Conservation (phyloP, 1,139 yeast species). For the Saccharomyces hybrid region DNA sequence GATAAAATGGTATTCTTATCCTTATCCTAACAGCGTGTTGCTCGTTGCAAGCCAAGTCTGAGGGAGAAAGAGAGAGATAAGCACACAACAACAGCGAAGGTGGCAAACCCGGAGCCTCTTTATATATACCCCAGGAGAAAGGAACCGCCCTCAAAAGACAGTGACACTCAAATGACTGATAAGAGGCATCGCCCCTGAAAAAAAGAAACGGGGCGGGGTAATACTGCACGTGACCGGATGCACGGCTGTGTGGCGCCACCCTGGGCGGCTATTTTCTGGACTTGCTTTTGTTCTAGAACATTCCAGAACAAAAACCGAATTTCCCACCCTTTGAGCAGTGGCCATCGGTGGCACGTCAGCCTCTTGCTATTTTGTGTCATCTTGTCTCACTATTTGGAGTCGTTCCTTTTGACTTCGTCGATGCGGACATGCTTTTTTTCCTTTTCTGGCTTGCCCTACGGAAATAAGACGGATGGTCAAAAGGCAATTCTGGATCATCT, state of each 20-base stretch:
- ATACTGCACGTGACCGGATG: not conserved
- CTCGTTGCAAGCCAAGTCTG: not conserved
- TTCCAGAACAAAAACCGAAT: not conserved
- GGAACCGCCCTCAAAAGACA: not conserved
- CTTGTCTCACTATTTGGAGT: not conserved
- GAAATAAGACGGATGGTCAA: not conserved
- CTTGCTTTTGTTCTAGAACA: not conserved
- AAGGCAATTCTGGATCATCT: not conserved
- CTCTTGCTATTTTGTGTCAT: not conserved
- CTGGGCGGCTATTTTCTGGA: not conserved
- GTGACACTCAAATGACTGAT: not conserved
- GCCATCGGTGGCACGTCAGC: no score
- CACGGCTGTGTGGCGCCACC: not conserved
- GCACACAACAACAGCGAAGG: not conserved
- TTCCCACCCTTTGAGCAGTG: no score
- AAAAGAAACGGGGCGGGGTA: slow-evolving; percentile 2
- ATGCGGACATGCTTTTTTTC: not conserved
- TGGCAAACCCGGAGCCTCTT: not conserved
- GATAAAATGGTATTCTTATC: not conserved
- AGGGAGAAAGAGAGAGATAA: not conserved
- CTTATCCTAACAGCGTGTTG: not conserved
- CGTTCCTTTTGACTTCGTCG: not conserved
- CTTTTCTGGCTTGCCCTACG: not conserved
- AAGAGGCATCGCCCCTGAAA: not conserved
- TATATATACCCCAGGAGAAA: not conserved